Evolutionary conservation across 108 stramenopile genomes (phyloP).

Genomic region (Schizochytrium sp.): DNA sequence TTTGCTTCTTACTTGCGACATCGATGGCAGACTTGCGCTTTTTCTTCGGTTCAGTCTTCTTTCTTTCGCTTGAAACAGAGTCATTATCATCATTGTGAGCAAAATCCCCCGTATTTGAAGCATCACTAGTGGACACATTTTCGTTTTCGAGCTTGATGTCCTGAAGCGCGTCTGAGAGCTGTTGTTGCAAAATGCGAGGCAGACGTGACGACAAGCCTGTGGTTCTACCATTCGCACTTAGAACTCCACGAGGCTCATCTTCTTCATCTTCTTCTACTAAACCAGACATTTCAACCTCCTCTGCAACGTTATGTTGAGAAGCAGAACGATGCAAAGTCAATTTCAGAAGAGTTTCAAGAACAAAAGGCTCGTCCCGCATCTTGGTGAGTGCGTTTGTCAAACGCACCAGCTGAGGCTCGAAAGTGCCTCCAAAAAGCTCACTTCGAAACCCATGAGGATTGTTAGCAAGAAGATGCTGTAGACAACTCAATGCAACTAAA

Average conservation of each 20-base stretch:
- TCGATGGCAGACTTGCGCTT: neutral
- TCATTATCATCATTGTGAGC: neutral
- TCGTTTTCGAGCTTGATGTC: neutral
- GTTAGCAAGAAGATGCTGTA: constrained; percentile 24
- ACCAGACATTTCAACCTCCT: neutral
- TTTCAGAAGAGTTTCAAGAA: constrained; percentile 7
- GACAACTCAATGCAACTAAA: constrained; percentile 3
- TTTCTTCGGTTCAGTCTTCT: neutral
- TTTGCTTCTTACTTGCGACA: neutral
- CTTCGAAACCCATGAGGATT: neutral
- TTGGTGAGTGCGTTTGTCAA: neutral
- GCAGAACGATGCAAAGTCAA: neutral
- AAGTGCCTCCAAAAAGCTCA: neutral
- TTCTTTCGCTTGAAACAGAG: neutral
- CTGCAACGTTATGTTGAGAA: neutral
- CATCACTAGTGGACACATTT: too few species aligned
- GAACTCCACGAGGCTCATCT: neutral
- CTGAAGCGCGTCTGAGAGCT: neutral
- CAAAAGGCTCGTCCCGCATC: neutral
- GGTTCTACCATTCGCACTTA: neutral
- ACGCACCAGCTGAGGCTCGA: neutral
- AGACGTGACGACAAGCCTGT: neutral
- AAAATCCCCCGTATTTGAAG: too few species aligned
- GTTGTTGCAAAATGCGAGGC: neutral
- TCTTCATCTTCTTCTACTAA: neutral